Evolutionary conservation across 2,329 filamentous ascomycete species (phyloP).

Genomic region (Monosporascus sp.): DNA sequence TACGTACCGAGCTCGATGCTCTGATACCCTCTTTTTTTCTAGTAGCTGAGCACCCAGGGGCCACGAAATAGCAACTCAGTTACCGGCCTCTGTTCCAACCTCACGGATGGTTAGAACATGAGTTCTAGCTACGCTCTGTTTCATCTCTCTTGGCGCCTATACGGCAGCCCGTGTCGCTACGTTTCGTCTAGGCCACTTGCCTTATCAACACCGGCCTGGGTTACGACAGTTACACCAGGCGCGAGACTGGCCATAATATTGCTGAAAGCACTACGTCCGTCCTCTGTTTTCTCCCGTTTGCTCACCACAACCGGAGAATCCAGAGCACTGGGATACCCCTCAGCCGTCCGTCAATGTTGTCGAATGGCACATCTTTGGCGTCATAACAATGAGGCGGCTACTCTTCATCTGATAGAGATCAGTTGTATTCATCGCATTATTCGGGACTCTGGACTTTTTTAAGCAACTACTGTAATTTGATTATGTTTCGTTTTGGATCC

Average conservation of each 20-base stretch:
- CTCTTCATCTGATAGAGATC: too few species aligned
- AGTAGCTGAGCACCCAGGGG: not conserved
- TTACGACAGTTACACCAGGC: not conserved
- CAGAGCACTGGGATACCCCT: too few species aligned
- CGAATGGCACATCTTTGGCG: too few species aligned
- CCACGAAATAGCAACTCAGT: not conserved
- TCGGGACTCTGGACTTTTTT: too few species aligned
- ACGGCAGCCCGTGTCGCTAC: too few species aligned
- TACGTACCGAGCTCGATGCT: not conserved
- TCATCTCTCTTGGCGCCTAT: too few species aligned
- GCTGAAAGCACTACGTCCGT: not conserved
- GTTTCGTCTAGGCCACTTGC: not conserved
- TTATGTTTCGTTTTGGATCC: not conserved
- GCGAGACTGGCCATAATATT: not conserved
- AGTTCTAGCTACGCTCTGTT: not conserved
- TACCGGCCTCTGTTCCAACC: not conserved
- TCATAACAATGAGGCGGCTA: too few species aligned
- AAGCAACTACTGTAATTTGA: too few species aligned
- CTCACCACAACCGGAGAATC: too few species aligned
- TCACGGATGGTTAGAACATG: not conserved
- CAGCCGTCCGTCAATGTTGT: too few species aligned
- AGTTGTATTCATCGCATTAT: too few species aligned
- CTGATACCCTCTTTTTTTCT: not conserved
- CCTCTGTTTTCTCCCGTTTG: conserved; percentile 1
- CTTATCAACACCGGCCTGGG: not conserved